Percentiles rank a stretch among this genome's conserved stretches.
These are phyloP conservation scores for Globisporangium uncinulatum DNA, from an alignment of 352 stramenopile genomes.

Conservation along the genomic window DNA sequence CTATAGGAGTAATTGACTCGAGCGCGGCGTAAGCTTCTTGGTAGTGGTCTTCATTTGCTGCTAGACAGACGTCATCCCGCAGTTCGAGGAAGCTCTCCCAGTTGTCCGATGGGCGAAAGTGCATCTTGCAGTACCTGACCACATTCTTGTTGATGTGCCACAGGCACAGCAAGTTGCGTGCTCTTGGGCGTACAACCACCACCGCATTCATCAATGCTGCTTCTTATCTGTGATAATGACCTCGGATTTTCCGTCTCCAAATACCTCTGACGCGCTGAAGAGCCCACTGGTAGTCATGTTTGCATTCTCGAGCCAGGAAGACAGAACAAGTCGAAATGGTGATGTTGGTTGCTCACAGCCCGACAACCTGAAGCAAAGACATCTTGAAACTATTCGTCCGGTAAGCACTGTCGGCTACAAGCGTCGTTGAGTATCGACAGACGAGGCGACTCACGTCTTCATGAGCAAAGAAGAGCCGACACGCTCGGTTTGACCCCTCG, in stretches of 20 bases:
- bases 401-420: background rate
- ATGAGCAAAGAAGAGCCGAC: too few relatives aligned
- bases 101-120: background rate
- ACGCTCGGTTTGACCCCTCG: too few relatives aligned
- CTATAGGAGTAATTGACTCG: background rate
- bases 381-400: background rate
- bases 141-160: background rate
- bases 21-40: background rate
- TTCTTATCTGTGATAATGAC: background rate
- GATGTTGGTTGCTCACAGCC: background rate
- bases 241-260: background rate
- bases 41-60: background rate
- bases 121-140: background rate
- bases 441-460: background rate
- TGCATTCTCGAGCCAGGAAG: background rate
- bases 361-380: background rate
- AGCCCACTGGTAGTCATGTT: background rate
- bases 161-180: background rate
- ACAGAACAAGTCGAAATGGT: background rate
- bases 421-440: background rate
- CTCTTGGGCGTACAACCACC: background rate
- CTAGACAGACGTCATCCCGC: background rate
- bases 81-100: background rate
- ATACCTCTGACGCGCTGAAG: background rate
- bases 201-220: background rate